Evolutionary conservation across 768 basidiomycete species (phyloP).

Genomic region (Tricholomella constricta): DNA sequence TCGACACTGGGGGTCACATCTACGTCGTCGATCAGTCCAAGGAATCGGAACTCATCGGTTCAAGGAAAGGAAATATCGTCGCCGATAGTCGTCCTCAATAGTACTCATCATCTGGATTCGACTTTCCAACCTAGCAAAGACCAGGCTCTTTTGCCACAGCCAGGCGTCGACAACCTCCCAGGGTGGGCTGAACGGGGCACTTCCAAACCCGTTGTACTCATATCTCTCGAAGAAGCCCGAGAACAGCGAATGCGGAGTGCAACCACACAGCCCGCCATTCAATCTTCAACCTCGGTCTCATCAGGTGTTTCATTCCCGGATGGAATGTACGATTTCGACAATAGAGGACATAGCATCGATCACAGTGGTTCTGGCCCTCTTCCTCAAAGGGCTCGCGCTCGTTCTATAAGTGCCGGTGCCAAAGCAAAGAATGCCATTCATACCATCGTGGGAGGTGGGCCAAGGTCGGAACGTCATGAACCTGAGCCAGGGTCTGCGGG

Average conservation of each 20-base stretch:
- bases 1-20: constrained; percentile 35
- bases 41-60: constrained; percentile 35
- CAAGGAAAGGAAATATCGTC: constrained; percentile 59
- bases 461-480: constrained; percentile 45
- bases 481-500: constrained; percentile 33
- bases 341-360: constrained; percentile 18
- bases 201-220: constrained; percentile 62
- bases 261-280: constrained; percentile 33
- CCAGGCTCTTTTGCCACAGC: constrained; percentile 24
- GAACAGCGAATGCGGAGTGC: constrained; percentile 63
- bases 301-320: constrained; percentile 34
- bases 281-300: constrained; percentile 23
- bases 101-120: constrained; percentile 26
- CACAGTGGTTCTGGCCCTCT: constrained; percentile 22
- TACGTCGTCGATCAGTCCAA: constrained; percentile 18
- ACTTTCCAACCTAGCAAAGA: constrained; percentile 27
- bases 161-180: constrained; percentile 37
- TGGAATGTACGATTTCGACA: constrained; percentile 28
- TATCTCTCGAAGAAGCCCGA: constrained; percentile 78
- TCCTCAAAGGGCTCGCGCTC: constrained; percentile 43
- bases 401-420: constrained; percentile 63
- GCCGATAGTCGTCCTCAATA: constrained; percentile 46
- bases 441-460: constrained; percentile 38
- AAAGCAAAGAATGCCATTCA: constrained; percentile 53
- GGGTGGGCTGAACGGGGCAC: constrained; percentile 52